Evolutionary conservation across 192 early-diverging fungal species (phyloP), one percentile per base, ranked within the genome.

Genomic region (Linnemannia exigua): DNA sequence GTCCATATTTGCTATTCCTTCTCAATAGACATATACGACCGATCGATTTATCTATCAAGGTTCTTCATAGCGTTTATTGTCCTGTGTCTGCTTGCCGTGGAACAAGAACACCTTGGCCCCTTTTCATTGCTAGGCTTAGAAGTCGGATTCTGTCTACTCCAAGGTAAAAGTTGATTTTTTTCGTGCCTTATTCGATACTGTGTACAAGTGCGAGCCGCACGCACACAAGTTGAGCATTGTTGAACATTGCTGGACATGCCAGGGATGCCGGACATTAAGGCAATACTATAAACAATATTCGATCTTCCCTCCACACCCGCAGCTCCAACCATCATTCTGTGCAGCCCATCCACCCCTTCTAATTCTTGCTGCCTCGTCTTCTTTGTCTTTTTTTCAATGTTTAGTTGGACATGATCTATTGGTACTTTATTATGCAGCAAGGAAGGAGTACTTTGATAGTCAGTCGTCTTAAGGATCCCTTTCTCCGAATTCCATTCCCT

Each of bases 341-440:
- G n/a, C n/a, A n/a, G n/a, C n/a, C n/a, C n/a, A n/a, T n/a, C n/a
- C 58, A 31, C 14, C 14, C 31, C 25, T 63, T 25, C 28, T 63
- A 63, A 63, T 31, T 63, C 58, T n/a, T n/a, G n/a, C n/a, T n/a
- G n/a, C n/a, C n/a, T n/a, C n/a, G n/a, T n/a, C n/a, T 63, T 25
- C 3, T 25, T 22, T 25, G 2, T 61, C 28, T 11, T 22, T 33
- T 28, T 28, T 61, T 63, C 4, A 9, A 63, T 31, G 11, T 3
- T 33, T 77, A 83, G 81, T 83, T 19, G 81, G 76, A 9, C 76
- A 77, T 17, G 81, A 83, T 33, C 16, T 83, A 28, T 33, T 83
- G 2, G 81, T 83, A 28, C 68, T 83, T 22, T 83, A 83, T 28
- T 83, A 83, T 31, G 81, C 81, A 19, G 81, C 81, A 11, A 25